Evolutionary conservation across 768 basidiomycete species (phyloP).

Genomic region (Hirschioporus abietinus): DNA sequence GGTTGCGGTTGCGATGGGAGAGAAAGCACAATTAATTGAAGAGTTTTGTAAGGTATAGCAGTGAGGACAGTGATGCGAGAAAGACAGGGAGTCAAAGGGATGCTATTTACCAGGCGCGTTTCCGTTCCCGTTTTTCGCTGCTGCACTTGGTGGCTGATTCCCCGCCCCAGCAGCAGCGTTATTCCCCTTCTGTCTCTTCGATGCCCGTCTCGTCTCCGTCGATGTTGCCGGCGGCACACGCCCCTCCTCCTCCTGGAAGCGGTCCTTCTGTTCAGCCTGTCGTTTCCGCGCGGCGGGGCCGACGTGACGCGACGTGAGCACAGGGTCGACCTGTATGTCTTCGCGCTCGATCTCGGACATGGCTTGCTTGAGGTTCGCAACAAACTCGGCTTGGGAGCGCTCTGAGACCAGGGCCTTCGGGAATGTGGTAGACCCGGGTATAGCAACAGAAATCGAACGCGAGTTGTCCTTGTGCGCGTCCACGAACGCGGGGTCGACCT

Average conservation of each 20-base stretch:
- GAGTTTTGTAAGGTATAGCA: background rate
- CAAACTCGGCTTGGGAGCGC: conserved; percentile 39
- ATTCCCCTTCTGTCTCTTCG: conserved; percentile 32
- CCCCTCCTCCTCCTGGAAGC: conserved; percentile 41
- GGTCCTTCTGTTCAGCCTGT: conserved; percentile 36
- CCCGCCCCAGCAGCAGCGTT: conserved; percentile 16
- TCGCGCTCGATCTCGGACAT: conserved; percentile 39
- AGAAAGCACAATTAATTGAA: background rate
- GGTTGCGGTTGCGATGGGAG: background rate
- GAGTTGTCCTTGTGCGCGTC: background rate
- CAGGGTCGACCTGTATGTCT: conserved; percentile 41
- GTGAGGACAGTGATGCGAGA: background rate
- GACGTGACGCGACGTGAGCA: conserved; percentile 40
- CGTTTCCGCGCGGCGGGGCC: conserved; percentile 40
- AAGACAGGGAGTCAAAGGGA: conserved; percentile 12
- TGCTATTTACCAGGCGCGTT: conserved; percentile 6
- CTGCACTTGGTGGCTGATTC: conserved; percentile 12
- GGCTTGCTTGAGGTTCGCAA: conserved; percentile 43
- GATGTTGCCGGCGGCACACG: conserved; percentile 33
- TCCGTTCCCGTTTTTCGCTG: conserved; percentile 11
- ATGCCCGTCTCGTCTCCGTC: conserved; percentile 24
- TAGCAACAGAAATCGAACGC: conserved; percentile 9
- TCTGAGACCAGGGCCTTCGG: conserved; percentile 42
- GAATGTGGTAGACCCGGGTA: conserved; percentile 41
- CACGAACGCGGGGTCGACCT: conserved; percentile 13